Base-by-base conservation (phyloP, 108 stramenopile species). In the Nitzschia sp. region DNA sequence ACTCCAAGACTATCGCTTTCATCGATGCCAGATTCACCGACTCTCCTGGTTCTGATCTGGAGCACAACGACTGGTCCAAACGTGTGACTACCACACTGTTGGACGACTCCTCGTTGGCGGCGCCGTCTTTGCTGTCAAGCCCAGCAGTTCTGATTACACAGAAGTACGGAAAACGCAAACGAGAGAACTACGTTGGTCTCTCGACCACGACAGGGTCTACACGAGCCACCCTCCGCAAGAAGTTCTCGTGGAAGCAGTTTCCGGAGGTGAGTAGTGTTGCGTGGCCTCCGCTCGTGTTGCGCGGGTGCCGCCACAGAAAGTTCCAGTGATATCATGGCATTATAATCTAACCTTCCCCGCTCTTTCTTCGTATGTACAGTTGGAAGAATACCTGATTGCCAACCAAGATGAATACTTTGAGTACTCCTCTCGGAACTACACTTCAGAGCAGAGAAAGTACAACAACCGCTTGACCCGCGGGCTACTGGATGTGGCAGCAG, bases 241-340 rank as follows among this genome's bases (percentile, higher is more conserved):
- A 71, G 75, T 93, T 90, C 52, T 85, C 87, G 0, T 93, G 92
- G 92, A 89, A 87, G 70, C 82, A 85, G 29, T 93, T 79, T 66
- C 89, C 92, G 2, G 92, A 93, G 83, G 86, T 87, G 63, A 63
- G 86, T 54, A 33, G n/a, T n/a, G n/a, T n/a, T n/a, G n/a, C n/a
- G n/a, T n/a, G n/a, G n/a, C n/a, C n/a, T n/a, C n/a, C n/a, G n/a
- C n/a, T n/a, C 27, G 0, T 45, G 41, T 27, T 45, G 13, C 33
- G n/a, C n/a, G n/a, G n/a, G n/a, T n/a, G n/a, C n/a, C n/a, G n/a
- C n/a, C n/a, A n/a, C n/a, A n/a, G n/a, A n/a, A n/a, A n/a, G n/a
- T n/a, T n/a, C n/a, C n/a, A n/a, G n/a, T n/a, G n/a, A n/a, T n/a
- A n/a, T n/a, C n/a, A 30, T 57, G n/a, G 28, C 67, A 21, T 41